These are phyloP conservation scores for Euphorbia peplus DNA, from an alignment of 345 rosid genomes.

Conservation along the genomic window DNA sequence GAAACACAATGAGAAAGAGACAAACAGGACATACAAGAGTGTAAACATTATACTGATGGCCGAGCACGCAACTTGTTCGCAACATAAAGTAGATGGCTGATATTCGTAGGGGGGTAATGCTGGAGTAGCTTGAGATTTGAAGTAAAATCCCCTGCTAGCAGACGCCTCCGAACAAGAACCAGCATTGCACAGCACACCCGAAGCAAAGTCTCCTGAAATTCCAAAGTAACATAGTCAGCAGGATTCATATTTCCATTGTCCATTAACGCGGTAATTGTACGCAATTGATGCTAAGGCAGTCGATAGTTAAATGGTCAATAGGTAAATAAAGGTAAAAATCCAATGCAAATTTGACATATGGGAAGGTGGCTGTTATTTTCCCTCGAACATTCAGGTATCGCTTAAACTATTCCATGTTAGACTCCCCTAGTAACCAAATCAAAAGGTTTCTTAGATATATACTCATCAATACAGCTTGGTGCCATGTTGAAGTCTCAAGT, in stretches of 20 bases:
- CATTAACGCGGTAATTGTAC: not conserved
- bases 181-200: slow-evolving; percentile 97
- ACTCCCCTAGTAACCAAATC: not conserved
- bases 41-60: slow-evolving; percentile 28
- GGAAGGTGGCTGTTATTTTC: not conserved
- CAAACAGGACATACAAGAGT: not conserved
- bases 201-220: slow-evolving; percentile 79
- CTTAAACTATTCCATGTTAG: not conserved
- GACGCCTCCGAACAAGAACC: slow-evolving; percentile 72
- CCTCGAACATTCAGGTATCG: not conserved
- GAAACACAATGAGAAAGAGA: not conserved
- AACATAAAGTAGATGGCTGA: slow-evolving; percentile 82
- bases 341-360: not conserved
- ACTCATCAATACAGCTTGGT: not conserved
- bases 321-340: not conserved
- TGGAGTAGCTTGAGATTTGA: slow-evolving; percentile 77
- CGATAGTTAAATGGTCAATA: no score
- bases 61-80: slow-evolving; percentile 75
- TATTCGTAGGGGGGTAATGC: slow-evolving; percentile 71
- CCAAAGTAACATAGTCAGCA: not conserved
- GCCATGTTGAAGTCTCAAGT: not conserved
- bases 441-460: not conserved
- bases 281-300: not conserved
- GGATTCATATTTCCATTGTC: not conserved
- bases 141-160: slow-evolving; percentile 86